Evolutionary conservation across 192 early-diverging fungal species (phyloP), one percentile per base, ranked within the genome.

Genomic region (Phycomyces nitens): DNA sequence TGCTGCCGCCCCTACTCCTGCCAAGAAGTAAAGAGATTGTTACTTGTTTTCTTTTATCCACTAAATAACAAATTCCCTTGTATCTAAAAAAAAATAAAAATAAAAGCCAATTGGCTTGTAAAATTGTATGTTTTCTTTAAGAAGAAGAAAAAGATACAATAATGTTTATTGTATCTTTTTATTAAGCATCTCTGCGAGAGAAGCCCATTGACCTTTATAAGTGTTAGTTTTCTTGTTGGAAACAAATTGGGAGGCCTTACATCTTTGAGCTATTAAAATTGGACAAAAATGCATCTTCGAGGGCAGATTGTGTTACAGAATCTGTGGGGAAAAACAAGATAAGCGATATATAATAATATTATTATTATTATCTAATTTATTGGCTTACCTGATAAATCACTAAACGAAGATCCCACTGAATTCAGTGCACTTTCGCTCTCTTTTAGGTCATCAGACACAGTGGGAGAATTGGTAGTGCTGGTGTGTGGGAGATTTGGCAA

Each of bases 211-310:
- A 47, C 42, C 58, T 47, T 43, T 43, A 50, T 20, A 50, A n/a
- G n/a, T n/a, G n/a, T n/a, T n/a, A n/a, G n/a, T n/a, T n/a, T n/a
- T n/a, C n/a, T n/a, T n/a, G n/a, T n/a, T n/a, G n/a, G n/a, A n/a
- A n/a, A n/a, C n/a, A n/a, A n/a, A n/a, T n/a, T n/a, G n/a, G n/a
- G n/a, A n/a, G n/a, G n/a, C n/a, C 68, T 76, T 78, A 81, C 82
- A 76, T 74, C 64, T 76, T 81, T 1, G 82, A 81, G 5, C 64
- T 59, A 63, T 77, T 79, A 44, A 76, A 77, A 22, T 78, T 78
- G 11, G 82, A 81, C 50, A 84, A 47, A 58, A 73, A 79, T 0
- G 82, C 82, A 64, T 80, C 80, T 44, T 80, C 77, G 63, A 84
- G 56, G 6, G 77, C 82, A 20, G 82, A 84, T 42, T 76, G 77